Evolutionary conservation across 768 basidiomycete genomes (phyloP).

Genomic region (Lyophyllum shimeji): DNA sequence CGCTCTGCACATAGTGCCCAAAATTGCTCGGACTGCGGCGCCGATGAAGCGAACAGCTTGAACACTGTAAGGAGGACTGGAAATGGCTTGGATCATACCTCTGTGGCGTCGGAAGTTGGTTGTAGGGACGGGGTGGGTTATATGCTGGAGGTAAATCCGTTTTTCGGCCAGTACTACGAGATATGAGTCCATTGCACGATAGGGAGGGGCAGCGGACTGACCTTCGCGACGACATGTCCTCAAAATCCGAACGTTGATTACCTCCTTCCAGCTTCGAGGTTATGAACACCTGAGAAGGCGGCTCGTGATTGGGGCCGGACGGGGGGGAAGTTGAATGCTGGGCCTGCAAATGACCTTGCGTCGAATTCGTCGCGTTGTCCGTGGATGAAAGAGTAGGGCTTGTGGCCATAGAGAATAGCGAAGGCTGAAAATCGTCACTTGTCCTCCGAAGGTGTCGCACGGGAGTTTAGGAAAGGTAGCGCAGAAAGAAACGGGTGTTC

Average conservation of each 20-base stretch:
- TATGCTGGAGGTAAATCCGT: constrained; percentile 17
- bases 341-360: neutral
- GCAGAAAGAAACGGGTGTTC: constrained; percentile 2
- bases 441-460: constrained; percentile 15
- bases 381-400: constrained; percentile 5
- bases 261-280: constrained; percentile 3
- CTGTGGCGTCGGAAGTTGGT: constrained; percentile 38
- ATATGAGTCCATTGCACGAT: neutral
- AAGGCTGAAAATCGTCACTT: constrained; percentile 2
- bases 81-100: constrained; percentile 6
- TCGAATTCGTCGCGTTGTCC: constrained; percentile 3
- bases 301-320: constrained; percentile 4
- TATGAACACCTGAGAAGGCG: constrained; percentile 7
- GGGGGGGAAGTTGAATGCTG: neutral
- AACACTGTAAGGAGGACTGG: neutral
- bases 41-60: neutral
- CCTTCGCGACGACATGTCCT: constrained; percentile 11
- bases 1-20: constrained; percentile 23
- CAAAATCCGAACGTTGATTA: constrained; percentile 2
- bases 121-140: constrained; percentile 25
- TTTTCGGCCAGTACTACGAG: constrained; percentile 14
- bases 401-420: constrained; percentile 9
- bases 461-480: constrained; percentile 11
- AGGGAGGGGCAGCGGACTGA: constrained; percentile 6
- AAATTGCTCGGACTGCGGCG: constrained; percentile 27